phyloP scores from a whole-genome alignment of 2,329 filamentous ascomycete genomes.

The Rutstroemia sp. region DNA sequence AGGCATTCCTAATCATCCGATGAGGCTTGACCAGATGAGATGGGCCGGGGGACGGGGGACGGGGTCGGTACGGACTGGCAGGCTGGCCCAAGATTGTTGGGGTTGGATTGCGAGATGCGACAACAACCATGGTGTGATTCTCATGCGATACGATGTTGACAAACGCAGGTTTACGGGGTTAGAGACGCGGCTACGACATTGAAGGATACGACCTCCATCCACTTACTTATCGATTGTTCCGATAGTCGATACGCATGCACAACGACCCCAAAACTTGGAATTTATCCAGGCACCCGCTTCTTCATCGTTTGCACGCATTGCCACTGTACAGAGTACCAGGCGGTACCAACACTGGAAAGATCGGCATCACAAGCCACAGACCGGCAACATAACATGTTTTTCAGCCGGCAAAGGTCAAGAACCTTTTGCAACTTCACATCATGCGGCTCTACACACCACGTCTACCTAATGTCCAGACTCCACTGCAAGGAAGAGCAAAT shows the following conservation, averaged over 20 bases:
- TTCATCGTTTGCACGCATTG: not conserved
- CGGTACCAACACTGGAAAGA: constrained; percentile 1
- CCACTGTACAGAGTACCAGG: not conserved
- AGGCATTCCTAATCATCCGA: constrained; percentile 3
- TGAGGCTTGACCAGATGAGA: not conserved
- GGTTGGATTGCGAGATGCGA: not conserved
- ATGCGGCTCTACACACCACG: not conserved
- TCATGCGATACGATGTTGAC: not conserved
- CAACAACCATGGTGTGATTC: no score
- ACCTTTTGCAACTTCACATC: not conserved
- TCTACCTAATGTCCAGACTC: no score
- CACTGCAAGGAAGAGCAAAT: not conserved
- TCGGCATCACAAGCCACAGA: not conserved
- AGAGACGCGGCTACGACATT: not conserved
- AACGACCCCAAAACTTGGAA: not conserved
- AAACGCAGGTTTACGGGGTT: not conserved
- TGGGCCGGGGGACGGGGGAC: not conserved
- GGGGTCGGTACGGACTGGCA: not conserved
- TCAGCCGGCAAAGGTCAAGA: not conserved
- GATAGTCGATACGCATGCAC: not conserved
- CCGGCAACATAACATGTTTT: not conserved
- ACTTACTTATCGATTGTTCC: not conserved
- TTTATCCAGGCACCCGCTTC: not conserved
- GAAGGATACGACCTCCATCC: not conserved
- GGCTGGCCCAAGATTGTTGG: not conserved